Base-by-base conservation (phyloP, 2,329 filamentous ascomycete genomes). In the Aspergillus ibericus region DNA sequence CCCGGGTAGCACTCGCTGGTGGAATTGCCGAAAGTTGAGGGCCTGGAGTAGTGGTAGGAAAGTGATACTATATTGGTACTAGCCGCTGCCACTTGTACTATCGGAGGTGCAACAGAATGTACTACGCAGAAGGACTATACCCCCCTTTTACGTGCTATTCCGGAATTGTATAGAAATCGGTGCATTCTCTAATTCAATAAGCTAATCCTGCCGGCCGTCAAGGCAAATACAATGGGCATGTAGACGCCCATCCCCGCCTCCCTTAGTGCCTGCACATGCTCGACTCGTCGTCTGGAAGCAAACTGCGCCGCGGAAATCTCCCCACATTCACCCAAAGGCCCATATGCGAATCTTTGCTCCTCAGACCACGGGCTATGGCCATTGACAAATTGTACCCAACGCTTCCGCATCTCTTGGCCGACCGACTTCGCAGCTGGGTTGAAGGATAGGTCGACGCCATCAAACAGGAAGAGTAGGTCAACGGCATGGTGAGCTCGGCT, bases 401-500 rank as follows among this genome's bases (percentile, higher is more conserved):
- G 64, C 12, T 64, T 65, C n/a, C 77, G 72, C 73, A 81, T 75
- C 8, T 75, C 70, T 25, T 64, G 52, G 0, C 75, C 72, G 12
- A 76, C 70, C 0, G 47, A 55, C 2, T 72, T 62, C 3, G 78
- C 77, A 1, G 68, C 64, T 0, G 67, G 69, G 1, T 73, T 72
- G 20, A 74, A 74, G 0, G 68, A 68, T 0, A 79, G 55, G 53
- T 79, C 75, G 4, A 79, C 62, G 0, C 75, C 75, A 0, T 72
- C 77, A 25, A 81, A 82, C 0, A 81, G 63, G 8, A 80, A 74
- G 1, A 81, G 57, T 4, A 82, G 65, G 60, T 82, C 80, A 2
- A 82, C 76, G 0, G 77, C 80, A 58, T 82, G 80, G 38, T 82
- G 80, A 2, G 79, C 70, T 0, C 80, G 71, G 8, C 74, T 77